These are phyloP conservation scores for Pseudozyma thailandica DNA, from an alignment of 1,284 basidiomycete species.

Conservation along the genomic window DNA sequence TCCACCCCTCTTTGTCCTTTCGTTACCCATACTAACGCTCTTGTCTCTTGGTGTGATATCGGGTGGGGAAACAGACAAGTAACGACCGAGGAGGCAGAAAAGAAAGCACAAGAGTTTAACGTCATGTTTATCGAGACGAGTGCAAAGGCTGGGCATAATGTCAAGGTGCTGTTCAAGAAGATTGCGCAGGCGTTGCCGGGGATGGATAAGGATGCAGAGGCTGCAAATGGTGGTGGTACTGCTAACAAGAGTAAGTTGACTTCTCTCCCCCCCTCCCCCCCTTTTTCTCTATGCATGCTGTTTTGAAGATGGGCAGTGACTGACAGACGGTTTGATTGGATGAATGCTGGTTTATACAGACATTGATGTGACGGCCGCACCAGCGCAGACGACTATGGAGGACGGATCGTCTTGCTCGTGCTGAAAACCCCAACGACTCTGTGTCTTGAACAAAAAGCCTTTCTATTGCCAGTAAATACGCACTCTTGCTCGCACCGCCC, in stretches of 20 bases:
- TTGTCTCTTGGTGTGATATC: background rate
- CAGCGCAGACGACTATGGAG: slow-evolving; percentile 51
- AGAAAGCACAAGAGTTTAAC: slow-evolving; percentile 88
- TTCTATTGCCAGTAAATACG: too few species aligned
- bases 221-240: slow-evolving; percentile 68
- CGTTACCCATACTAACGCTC: slow-evolving; percentile 2
- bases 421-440: slow-evolving; percentile 3
- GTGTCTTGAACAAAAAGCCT: too few species aligned
- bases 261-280: too few species aligned
- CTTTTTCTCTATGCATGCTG: background rate
- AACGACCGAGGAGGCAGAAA: slow-evolving; percentile 96
- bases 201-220: slow-evolving; percentile 82
- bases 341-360: slow-evolving; percentile 14
- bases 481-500: too few species aligned
- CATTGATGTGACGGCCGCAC: slow-evolving; percentile 57
- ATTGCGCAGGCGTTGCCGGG: slow-evolving; percentile 98
- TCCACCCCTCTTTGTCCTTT: background rate
- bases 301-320: too few species aligned
- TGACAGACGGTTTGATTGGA: too few species aligned
- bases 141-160: slow-evolving; percentile 98
- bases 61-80: slow-evolving; percentile 78
- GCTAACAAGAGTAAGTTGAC: slow-evolving; percentile 55
- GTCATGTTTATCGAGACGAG: slow-evolving; percentile 99
- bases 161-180: slow-evolving; percentile 98
- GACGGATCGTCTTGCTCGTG: slow-evolving; percentile 57